A percentile compares a stretch with the other conserved stretches of the same genome.
Evolutionary conservation across 768 basidiomycete genomes (phyloP).

Genomic region (Pilatotrama ljubarskyi): DNA sequence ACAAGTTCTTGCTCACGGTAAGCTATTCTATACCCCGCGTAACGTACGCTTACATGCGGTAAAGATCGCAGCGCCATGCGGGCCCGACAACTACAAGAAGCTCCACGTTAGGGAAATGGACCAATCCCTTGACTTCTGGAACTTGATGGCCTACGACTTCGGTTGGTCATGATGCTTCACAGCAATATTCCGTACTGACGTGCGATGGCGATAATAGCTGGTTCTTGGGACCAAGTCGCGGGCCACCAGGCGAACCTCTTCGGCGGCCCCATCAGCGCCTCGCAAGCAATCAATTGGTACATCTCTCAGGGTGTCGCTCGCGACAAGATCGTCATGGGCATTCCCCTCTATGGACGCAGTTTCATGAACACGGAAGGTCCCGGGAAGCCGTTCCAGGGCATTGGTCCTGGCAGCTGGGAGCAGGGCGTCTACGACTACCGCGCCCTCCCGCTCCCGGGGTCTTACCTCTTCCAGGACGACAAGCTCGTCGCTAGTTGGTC

Average conservation of each 20-base stretch:
- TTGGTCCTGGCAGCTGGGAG: constrained; percentile 92
- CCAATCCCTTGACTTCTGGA: constrained; percentile 90
- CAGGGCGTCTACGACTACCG: constrained; percentile 92
- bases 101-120: constrained; percentile 85
- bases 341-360: constrained; percentile 92
- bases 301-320: constrained; percentile 66
- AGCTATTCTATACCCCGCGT: constrained; percentile 27
- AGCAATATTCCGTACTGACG: neutral
- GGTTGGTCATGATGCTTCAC: constrained; percentile 41
- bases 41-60: constrained; percentile 9
- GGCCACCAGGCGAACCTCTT: constrained; percentile 88
- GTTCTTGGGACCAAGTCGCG: constrained; percentile 71
- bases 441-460: constrained; percentile 75
- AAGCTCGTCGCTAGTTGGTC: constrained; percentile 76
- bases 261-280: constrained; percentile 62
- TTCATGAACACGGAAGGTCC: constrained; percentile 87
- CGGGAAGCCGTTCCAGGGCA: constrained; percentile 73
- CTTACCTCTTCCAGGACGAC: constrained; percentile 65
- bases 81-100: constrained; percentile 80
- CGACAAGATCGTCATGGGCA: constrained; percentile 83
- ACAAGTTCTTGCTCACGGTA: constrained; percentile 75
- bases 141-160: constrained; percentile 93
- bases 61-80: constrained; percentile 92
- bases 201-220: constrained; percentile 44
- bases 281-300: constrained; percentile 72